A percentile compares a stretch with the other conserved stretches of the same genome.
Conservation (phyloP, 2,329 filamentous ascomycete species). For the Apiospora arundinis region DNA sequence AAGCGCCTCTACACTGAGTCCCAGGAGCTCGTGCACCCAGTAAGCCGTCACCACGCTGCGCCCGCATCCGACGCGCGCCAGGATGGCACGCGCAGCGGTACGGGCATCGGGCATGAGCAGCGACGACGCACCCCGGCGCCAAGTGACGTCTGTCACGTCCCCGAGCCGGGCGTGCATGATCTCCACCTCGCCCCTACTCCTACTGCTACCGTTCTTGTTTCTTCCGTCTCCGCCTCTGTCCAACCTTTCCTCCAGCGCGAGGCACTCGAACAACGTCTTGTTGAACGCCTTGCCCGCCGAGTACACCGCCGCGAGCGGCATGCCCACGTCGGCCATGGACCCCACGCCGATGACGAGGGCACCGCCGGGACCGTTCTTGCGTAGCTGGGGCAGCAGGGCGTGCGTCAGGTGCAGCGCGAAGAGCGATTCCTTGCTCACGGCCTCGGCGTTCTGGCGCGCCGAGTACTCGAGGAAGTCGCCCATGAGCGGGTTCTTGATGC, state of each 20-base stretch:
- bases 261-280: not conserved
- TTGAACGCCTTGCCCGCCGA: not conserved
- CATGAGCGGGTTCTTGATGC: not conserved
- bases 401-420: slow-evolving; percentile 7
- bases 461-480: not conserved
- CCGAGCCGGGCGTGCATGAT: slow-evolving; percentile 12
- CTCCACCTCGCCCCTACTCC: not conserved
- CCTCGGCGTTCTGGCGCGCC: not conserved
- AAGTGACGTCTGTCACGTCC: not conserved
- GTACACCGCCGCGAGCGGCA: not conserved
- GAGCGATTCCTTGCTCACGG: not conserved
- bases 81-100: not conserved
- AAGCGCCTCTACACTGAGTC: not conserved
- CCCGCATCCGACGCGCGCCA: not conserved
- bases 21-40: not conserved
- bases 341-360: not conserved
- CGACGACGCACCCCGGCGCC: not conserved
- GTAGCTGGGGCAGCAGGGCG: not conserved
- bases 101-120: not conserved
- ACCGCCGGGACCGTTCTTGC: not conserved
- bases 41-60: not conserved
- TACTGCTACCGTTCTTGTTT: too few relatives aligned
- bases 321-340: not conserved
- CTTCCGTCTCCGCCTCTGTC: too few relatives aligned
- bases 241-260: not conserved